These are phyloP conservation scores for Ciborinia camelliae DNA, from an alignment of 2,329 filamentous ascomycete species.

Conservation along the genomic window DNA sequence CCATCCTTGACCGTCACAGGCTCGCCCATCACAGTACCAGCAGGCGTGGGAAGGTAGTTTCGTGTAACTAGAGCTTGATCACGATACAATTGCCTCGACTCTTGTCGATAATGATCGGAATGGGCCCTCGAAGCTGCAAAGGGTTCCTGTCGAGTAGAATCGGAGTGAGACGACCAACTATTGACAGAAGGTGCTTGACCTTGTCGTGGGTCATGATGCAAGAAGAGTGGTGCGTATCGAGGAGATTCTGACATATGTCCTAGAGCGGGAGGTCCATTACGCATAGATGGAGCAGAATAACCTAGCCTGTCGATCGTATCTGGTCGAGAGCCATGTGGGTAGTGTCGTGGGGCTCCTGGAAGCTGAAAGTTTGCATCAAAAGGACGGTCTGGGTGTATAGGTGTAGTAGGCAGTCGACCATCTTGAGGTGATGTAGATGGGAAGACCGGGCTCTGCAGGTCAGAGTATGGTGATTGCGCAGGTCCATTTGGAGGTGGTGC, in stretches of 20 bases:
- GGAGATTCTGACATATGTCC: slow-evolving; percentile 33
- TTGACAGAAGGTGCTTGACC: slow-evolving; percentile 26
- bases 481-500: slow-evolving; percentile 27
- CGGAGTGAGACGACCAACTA: slow-evolving; percentile 35
- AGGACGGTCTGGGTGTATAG: slow-evolving; percentile 29
- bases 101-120: slow-evolving; percentile 26
- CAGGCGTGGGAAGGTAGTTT: slow-evolving; percentile 31
- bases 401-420: slow-evolving; percentile 29
- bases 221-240: slow-evolving; percentile 31
- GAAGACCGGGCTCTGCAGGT: slow-evolving; percentile 35
- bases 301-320: slow-evolving; percentile 31
- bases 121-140: slow-evolving; percentile 34
- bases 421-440: slow-evolving; percentile 32
- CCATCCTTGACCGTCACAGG: slow-evolving; percentile 50
- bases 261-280: slow-evolving; percentile 12
- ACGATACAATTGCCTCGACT: slow-evolving; percentile 29
- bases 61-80: slow-evolving; percentile 26
- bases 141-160: slow-evolving; percentile 29
- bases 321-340: slow-evolving; percentile 28
- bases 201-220: slow-evolving; percentile 22
- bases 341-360: slow-evolving; percentile 25
- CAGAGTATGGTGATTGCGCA: slow-evolving; percentile 34
- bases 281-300: slow-evolving; percentile 30
- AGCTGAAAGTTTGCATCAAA: slow-evolving; percentile 34
- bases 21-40: slow-evolving; percentile 30